Evolutionary conservation across 23 red algal species (phyloP), one percentile per base, ranked within the genome.

Genomic region (Cyanidiococcus yangmingshanensis): DNA sequence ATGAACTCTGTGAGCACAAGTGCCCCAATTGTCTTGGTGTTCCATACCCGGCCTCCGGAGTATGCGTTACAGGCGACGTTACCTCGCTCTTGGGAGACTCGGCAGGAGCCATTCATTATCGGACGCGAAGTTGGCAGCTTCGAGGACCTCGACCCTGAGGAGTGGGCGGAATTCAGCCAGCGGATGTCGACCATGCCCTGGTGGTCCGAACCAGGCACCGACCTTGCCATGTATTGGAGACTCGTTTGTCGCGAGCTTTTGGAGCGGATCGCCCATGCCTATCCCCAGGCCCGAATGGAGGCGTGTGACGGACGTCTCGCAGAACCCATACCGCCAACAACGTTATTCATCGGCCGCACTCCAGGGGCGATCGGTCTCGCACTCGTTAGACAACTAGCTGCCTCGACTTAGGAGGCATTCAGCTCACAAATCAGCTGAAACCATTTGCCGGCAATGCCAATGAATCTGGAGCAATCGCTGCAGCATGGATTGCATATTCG

Each of bases 161-260:
- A 54, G 45, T 54, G 45, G 45, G 45, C 45, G 21, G 45, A 54
- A 21, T 54, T 54, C 45, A 54, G 45, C 45, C 45, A 54, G 45
- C 45, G 45, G 12, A 7, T 54, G 12, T 15, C 45, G 21, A 54
- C 45, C 21, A 21, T 21, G 45, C 45, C 45, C 21, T 54, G 7
- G 21, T 54, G 45, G 45, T 15, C 12, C 16, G 63, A 71, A 12
- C 15, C 32, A 7, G 63, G 63, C 7, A 2, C 21, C n/a, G 63
- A 71, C 16, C 32, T 71, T 7, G 63, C 63, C n/a, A 71, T 3
- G 63, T 71, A 71, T 71, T 71, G 63, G 63, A 12, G 63, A 30
- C 32, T 25, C 63, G 63, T 29, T 17, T 17, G 12, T 30, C 32
- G 3, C 3, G 21, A 25, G 12, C n/a, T 71, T 12, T 7, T 71